phyloP scores from a whole-genome alignment of 2,329 filamentous ascomycete genomes.

The Tolypocladium ovalisporum region DNA sequence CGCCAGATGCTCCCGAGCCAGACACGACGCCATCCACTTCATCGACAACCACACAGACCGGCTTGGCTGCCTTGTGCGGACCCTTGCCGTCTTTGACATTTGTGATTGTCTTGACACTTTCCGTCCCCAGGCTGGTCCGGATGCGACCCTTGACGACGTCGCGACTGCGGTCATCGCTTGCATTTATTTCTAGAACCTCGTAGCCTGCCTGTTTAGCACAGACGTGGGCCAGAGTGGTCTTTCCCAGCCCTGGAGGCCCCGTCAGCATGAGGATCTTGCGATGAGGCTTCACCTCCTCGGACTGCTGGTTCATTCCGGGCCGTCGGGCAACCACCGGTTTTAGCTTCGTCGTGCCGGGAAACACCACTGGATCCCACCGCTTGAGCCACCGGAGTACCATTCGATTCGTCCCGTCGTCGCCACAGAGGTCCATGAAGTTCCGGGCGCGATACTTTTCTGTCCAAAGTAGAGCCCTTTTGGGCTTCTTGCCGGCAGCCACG shows the following conservation, averaged over 20 bases:
- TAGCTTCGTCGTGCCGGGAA: slow-evolving; percentile 60
- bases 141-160: slow-evolving; percentile 88
- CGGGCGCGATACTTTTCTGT: slow-evolving; percentile 94
- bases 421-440: slow-evolving; percentile 86
- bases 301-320: slow-evolving; percentile 29
- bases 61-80: slow-evolving; percentile 62
- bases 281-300: slow-evolving; percentile 63
- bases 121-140: slow-evolving; percentile 82
- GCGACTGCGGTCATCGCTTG: slow-evolving; percentile 84
- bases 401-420: slow-evolving; percentile 88
- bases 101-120: slow-evolving; percentile 74
- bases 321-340: slow-evolving; percentile 35
- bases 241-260: slow-evolving; percentile 85
- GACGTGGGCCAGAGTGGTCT: slow-evolving; percentile 92
- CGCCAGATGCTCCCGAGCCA: slow-evolving; percentile 64
- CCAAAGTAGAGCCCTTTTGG: slow-evolving; percentile 60
- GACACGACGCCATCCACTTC: slow-evolving; percentile 92
- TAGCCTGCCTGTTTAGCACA: slow-evolving; percentile 93
- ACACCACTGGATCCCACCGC: slow-evolving; percentile 85
- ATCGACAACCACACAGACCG: slow-evolving; percentile 88
- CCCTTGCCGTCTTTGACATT: slow-evolving; percentile 44
- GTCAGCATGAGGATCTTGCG: slow-evolving; percentile 84
- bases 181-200: slow-evolving; percentile 94
- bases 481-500: slow-evolving; percentile 21
- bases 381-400: slow-evolving; percentile 89